These are phyloP conservation scores for Volvox reticuliferus DNA, from an alignment of 139 green algal genomes.

Conservation along the genomic window DNA sequence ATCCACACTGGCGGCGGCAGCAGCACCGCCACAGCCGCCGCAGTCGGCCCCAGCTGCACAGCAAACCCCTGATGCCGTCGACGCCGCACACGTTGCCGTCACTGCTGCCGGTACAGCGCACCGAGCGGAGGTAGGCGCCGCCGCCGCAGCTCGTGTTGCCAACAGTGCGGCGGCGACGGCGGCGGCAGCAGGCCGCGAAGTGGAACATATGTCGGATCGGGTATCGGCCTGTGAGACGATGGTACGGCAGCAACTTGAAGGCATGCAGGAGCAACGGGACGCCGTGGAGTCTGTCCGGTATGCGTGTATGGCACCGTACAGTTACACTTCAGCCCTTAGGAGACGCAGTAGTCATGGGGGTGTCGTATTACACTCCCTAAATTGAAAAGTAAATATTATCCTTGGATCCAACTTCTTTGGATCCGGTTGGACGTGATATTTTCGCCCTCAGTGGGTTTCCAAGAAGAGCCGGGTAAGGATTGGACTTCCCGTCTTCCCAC, in stretches of 20 bases:
- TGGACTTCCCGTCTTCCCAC: too few species aligned
- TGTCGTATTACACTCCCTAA: too few species aligned
- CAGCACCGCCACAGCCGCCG: neutral
- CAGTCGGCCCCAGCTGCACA: neutral
- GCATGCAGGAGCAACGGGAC: neutral
- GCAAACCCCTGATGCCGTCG: neutral
- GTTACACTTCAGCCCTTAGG: too few species aligned
- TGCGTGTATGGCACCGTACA: too few species aligned
- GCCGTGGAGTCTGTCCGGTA: neutral
- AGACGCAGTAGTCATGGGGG: too few species aligned
- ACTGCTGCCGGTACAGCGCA: neutral
- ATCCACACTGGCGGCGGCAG: neutral
- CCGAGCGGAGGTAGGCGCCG: neutral
- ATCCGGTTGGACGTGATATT: too few species aligned
- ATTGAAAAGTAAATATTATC: too few species aligned
- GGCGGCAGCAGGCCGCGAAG: neutral
- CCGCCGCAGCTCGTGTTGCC: neutral
- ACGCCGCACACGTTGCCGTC: slow-evolving; percentile 6
- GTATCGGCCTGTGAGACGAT: neutral
- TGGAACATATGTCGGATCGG: neutral
- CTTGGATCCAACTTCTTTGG: too few species aligned
- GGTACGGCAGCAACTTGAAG: neutral
- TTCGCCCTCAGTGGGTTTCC: too few species aligned
- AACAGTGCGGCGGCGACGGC: neutral
- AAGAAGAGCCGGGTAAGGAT: too few species aligned